Conservation (phyloP, 2,329 filamentous ascomycete species). For the Alternaria arbusti region DNA sequence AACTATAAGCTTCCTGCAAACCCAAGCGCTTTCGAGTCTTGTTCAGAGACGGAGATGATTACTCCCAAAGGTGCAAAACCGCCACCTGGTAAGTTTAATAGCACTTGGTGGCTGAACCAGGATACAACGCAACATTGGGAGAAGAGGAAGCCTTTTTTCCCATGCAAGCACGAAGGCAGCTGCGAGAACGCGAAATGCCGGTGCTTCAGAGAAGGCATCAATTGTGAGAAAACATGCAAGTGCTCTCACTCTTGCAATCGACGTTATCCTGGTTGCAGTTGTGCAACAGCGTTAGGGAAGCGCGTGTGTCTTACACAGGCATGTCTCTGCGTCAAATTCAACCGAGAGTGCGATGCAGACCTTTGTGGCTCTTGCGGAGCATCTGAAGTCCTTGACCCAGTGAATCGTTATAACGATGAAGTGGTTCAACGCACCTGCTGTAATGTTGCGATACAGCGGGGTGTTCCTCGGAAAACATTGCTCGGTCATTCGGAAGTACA, state of each 20-base stretch:
- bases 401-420: constrained; percentile 66
- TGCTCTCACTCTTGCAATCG: constrained; percentile 67
- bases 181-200: constrained; percentile 68
- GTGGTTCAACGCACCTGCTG: constrained; percentile 68
- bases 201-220: constrained; percentile 66
- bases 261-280: constrained; percentile 54
- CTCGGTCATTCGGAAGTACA: constrained; percentile 75
- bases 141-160: constrained; percentile 64
- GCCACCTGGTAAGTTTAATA: constrained; percentile 20
- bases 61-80: constrained; percentile 5
- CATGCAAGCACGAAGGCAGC: constrained; percentile 70
- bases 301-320: constrained; percentile 50
- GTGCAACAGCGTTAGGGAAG: constrained; percentile 35
- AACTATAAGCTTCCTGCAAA: constrained; percentile 33
- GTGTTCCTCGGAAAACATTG: constrained; percentile 68
- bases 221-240: constrained; percentile 76
- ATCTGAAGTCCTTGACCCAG: constrained; percentile 69
- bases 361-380: constrained; percentile 76
- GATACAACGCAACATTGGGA: constrained; percentile 62
- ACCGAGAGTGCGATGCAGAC: constrained; percentile 81
- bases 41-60: constrained; percentile 3
- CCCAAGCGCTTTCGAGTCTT: constrained; percentile 10
- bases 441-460: constrained; percentile 75
- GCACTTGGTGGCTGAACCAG: constrained; percentile 26
- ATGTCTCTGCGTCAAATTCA: constrained; percentile 74